Base-by-base conservation (phyloP, 75 land plant genomes). In the Sequoiadendron giganteum region DNA sequence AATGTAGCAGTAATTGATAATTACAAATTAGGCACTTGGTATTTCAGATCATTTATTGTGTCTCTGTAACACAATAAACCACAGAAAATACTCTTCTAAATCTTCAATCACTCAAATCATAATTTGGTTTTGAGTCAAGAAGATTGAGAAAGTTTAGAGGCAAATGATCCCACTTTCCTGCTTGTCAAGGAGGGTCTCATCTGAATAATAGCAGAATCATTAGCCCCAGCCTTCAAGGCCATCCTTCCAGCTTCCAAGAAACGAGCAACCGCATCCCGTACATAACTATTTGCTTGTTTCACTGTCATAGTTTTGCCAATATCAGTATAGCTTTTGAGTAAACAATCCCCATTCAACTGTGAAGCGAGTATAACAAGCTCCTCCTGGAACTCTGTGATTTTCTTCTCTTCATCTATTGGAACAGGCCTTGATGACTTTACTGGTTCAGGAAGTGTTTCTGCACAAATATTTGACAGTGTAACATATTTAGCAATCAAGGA, bases 331-430 rank as follows among this genome's bases (percentile, higher is more conserved):
- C 89, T 80, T 48, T 89, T 92, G 13, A 94, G 91, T 34, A 90
- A 81, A 75, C 91, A 61, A 85, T 95, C 96, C 13, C 99, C 99
- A 56, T 92, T 95, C 54, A 98, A 92, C 93, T 93, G 92, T 0
- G 97, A 90, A 42, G 99, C 99, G 52, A 98, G 96, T 52, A 93
- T 89, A 45, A 97, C 94, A 87, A 97, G 91, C 90, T 98, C 99
- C 25, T 90, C 94, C 84, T 98, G 99, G 85, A 98, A 98, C 87
- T 97, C 99, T 7, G 95, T 92, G 6, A 98, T 90, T 6, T 36
- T 30, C 4, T 45, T 87, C 43, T 93, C 93, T 89, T 97, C 97
- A 73, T 94, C 90, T 36, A 95, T 93, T 88, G 95, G 94, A 76
- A 89, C 43, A 32, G 93, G 93, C 81, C 99, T 91, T 76, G 95